Evolutionary conservation across 495 filamentous ascomycete species (phyloP).

Genomic region (Tuber microsphaerosporum): DNA sequence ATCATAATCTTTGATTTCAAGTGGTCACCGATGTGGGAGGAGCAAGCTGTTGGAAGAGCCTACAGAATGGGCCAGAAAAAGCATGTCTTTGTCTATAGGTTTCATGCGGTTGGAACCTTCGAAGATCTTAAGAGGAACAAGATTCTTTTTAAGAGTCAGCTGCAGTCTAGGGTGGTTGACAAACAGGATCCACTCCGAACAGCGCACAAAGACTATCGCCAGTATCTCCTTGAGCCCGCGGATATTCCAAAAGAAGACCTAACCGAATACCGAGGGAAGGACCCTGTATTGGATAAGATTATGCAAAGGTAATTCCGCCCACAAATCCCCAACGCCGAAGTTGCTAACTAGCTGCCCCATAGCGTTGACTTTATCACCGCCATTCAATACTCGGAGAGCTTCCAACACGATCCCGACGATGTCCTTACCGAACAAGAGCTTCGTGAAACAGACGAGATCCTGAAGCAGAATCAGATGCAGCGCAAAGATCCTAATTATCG

Average conservation of each 20-base stretch:
- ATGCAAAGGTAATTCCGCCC: slow-evolving; percentile 43
- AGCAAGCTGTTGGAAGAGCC: slow-evolving; percentile 80
- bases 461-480: slow-evolving; percentile 8
- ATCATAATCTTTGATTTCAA: slow-evolving; percentile 80
- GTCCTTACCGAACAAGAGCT: slow-evolving; percentile 53
- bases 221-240: slow-evolving; percentile 56
- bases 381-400: slow-evolving; percentile 54
- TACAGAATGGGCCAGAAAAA: slow-evolving; percentile 84
- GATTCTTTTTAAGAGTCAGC: slow-evolving; percentile 69
- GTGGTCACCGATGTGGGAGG: slow-evolving; percentile 73
- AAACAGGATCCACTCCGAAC: slow-evolving; percentile 62
- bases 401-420: slow-evolving; percentile 53
- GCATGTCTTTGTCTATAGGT: slow-evolving; percentile 79
- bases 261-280: slow-evolving; percentile 53
- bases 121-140: slow-evolving; percentile 66
- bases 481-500: neutral
- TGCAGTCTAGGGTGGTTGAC: slow-evolving; percentile 73
- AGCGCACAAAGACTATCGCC: slow-evolving; percentile 47
- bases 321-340: slow-evolving; percentile 23
- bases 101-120: slow-evolving; percentile 70
- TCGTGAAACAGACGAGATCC: slow-evolving; percentile 32
- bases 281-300: slow-evolving; percentile 66
- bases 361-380: slow-evolving; percentile 47
- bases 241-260: slow-evolving; percentile 51
- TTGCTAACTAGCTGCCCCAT: slow-evolving; percentile 15